These are phyloP conservation scores for Paraphoma chrysanthemicola DNA, from an alignment of 2,329 filamentous ascomycete genomes.

Conservation along the genomic window DNA sequence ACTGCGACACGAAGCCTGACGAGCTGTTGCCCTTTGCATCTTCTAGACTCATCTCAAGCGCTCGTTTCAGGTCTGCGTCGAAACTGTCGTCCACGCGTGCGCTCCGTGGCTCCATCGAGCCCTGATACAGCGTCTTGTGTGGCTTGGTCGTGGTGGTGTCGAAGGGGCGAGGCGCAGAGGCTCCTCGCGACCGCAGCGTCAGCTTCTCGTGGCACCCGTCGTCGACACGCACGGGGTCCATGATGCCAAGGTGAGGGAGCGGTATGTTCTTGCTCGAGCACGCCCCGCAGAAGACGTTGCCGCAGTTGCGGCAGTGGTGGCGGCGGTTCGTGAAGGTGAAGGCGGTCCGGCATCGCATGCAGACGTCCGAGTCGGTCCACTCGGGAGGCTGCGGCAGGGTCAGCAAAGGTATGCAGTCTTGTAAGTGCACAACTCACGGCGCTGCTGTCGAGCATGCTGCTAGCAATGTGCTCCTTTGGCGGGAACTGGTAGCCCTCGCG, in stretches of 20 bases:
- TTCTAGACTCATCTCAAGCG: conserved; percentile 95
- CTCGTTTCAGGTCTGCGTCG: conserved; percentile 92
- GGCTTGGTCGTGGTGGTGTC: conserved; percentile 54
- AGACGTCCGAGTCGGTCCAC: conserved; percentile 97
- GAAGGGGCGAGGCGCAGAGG: conserved; percentile 53
- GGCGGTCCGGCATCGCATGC: conserved; percentile 93
- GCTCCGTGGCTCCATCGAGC: conserved; percentile 86
- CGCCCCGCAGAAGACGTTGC: conserved; percentile 94
- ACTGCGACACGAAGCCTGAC: conserved; percentile 74
- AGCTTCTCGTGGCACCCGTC: conserved; percentile 94
- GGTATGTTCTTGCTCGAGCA: conserved; percentile 90
- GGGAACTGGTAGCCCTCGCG: conserved; percentile 89
- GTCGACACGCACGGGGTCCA: conserved; percentile 90
- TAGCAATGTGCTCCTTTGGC: conserved; percentile 83
- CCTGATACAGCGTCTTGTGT: conserved; percentile 68
- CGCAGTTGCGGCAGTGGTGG: conserved; percentile 97
- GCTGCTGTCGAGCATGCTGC: conserved; percentile 96
- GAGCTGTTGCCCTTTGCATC: conserved; percentile 80
- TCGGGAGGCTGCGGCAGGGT: conserved; percentile 76
- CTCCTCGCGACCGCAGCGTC: conserved; percentile 70
- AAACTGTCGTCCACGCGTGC: conserved; percentile 89
- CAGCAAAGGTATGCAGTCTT: neutral
- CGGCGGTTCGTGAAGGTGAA: conserved; percentile 99
- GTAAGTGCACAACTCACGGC: conserved; percentile 76
- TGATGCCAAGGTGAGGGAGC: conserved; percentile 89